phyloP scores from a whole-genome alignment of 495 filamentous ascomycete species.

The Aspergillus ellipticus region DNA sequence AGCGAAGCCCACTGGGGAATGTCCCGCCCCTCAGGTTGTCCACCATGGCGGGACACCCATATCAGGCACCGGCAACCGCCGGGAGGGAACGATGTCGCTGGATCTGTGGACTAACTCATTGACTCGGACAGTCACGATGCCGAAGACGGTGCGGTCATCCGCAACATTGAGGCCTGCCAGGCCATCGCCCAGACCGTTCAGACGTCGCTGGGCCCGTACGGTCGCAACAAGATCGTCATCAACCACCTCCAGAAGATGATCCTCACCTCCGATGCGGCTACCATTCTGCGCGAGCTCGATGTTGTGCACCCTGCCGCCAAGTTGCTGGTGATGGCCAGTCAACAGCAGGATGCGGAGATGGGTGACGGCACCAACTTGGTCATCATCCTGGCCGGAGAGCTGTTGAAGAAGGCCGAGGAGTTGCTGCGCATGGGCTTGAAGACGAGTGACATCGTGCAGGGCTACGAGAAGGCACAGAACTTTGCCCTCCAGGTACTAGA shows the following conservation, averaged over 20 bases:
- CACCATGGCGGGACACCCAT: not conserved
- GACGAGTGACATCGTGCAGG: slow-evolving; percentile 90
- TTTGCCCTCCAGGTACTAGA: slow-evolving; percentile 82
- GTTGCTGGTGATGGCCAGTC: slow-evolving; percentile 97
- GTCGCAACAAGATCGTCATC: slow-evolving; percentile 99
- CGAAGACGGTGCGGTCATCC: slow-evolving; percentile 97
- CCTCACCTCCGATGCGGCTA: slow-evolving; percentile 94
- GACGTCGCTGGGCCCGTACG: slow-evolving; percentile 94
- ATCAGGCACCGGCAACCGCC: not conserved
- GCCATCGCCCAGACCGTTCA: slow-evolving; percentile 94
- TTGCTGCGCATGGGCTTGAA: slow-evolving; percentile 92
- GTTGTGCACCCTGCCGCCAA: slow-evolving; percentile 98
- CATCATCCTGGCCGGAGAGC: slow-evolving; percentile 91
- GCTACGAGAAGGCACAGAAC: slow-evolving; percentile 90
- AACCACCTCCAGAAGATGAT: slow-evolving; percentile 99
- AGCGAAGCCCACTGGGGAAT: slow-evolving; percentile 31
- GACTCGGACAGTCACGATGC: slow-evolving; percentile 72
- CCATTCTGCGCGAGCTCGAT: slow-evolving; percentile 94
- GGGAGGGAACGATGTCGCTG: not conserved
- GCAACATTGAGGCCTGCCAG: slow-evolving; percentile 98
- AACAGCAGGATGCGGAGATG: slow-evolving; percentile 99
- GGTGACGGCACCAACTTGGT: slow-evolving; percentile 98
- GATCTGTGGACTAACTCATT: slow-evolving; percentile 11
- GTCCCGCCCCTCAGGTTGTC: slow-evolving; percentile 29
- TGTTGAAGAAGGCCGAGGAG: slow-evolving; percentile 96